A percentile compares a stretch with the other conserved stretches of the same genome.
Evolutionary conservation across 1,284 basidiomycete genomes (phyloP).

Genomic region (Veloboletus limbatus): DNA sequence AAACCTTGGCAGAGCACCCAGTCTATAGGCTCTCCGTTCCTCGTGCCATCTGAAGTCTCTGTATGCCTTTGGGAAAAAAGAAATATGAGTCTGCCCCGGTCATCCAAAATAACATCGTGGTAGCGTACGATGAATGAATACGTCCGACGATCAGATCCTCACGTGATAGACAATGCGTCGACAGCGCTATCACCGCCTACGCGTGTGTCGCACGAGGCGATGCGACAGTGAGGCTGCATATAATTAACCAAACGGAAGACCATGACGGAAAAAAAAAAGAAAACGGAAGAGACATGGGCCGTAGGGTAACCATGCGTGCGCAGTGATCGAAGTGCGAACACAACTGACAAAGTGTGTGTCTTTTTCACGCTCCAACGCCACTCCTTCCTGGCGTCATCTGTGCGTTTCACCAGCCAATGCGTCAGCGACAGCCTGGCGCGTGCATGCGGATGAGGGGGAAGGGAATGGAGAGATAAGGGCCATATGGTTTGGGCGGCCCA

Average conservation of each 20-base stretch:
- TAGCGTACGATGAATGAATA: background rate
- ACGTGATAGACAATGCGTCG: background rate
- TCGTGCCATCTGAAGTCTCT: background rate
- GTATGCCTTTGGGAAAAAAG: background rate
- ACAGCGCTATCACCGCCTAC: background rate
- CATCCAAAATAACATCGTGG: background rate
- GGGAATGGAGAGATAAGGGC: constrained; percentile 4
- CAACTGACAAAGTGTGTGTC: constrained; percentile 6
- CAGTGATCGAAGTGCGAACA: constrained; percentile 6
- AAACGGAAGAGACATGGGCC: too few species aligned
- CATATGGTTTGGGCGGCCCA: too few species aligned
- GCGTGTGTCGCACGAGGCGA: background rate
- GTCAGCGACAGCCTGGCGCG: background rate
- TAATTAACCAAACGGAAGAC: constrained; percentile 17
- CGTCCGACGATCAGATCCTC: background rate
- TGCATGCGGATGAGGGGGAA: background rate
- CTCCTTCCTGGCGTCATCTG: background rate
- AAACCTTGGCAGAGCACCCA: too few species aligned
- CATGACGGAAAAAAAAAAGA: too few species aligned
- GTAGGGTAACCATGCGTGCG: constrained; percentile 15
- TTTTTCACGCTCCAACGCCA: background rate
- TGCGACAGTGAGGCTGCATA: constrained; percentile 5
- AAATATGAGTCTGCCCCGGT: background rate
- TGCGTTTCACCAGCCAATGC: background rate
- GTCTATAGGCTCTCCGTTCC: too few species aligned